Evolutionary conservation across 805 yeast genomes (phyloP).

Genomic region (Candida piceae): DNA sequence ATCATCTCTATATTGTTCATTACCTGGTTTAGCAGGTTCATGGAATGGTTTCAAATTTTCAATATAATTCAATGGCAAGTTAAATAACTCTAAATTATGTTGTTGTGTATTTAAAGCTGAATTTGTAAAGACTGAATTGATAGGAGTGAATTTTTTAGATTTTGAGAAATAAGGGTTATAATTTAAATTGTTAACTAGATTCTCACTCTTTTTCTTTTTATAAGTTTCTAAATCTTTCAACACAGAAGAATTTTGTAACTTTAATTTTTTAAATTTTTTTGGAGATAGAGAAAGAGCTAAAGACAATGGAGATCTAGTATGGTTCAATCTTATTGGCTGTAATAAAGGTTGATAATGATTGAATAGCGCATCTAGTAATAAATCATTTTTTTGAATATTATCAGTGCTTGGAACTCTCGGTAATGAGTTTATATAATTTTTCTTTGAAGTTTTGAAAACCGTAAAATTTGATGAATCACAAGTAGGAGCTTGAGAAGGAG

Average conservation of each 20-base stretch:
- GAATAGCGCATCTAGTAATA: conserved; percentile 27
- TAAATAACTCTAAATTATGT: conserved; percentile 29
- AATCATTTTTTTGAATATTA: conserved; percentile 25
- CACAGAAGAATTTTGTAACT: conserved; percentile 20
- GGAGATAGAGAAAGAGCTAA: conserved; percentile 14
- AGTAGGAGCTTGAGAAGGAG: too few species aligned
- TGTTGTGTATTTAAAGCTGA: conserved; percentile 31
- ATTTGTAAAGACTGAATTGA: conserved; percentile 28
- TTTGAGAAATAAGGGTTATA: conserved; percentile 28
- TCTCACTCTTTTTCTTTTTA: conserved; percentile 18
- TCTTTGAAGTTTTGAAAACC: conserved; percentile 12
- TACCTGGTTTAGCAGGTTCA: conserved; percentile 25
- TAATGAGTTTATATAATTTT: conserved; percentile 23
- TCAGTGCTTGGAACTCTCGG: conserved; percentile 31
- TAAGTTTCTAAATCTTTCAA: conserved; percentile 25
- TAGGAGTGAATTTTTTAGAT: conserved; percentile 21
- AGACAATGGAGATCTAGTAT: conserved; percentile 21
- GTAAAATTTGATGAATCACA: background rate
- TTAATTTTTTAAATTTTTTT: conserved; percentile 14
- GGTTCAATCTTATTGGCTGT: conserved; percentile 26
- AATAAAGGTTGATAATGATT: conserved; percentile 26
- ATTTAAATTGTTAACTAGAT: conserved; percentile 12
- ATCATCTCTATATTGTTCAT: conserved; percentile 29
- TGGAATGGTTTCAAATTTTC: conserved; percentile 16
- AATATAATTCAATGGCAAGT: conserved; percentile 27